Conservation (phyloP, 2,329 filamentous ascomycete species). For the Phaeosphaeria sp. region DNA sequence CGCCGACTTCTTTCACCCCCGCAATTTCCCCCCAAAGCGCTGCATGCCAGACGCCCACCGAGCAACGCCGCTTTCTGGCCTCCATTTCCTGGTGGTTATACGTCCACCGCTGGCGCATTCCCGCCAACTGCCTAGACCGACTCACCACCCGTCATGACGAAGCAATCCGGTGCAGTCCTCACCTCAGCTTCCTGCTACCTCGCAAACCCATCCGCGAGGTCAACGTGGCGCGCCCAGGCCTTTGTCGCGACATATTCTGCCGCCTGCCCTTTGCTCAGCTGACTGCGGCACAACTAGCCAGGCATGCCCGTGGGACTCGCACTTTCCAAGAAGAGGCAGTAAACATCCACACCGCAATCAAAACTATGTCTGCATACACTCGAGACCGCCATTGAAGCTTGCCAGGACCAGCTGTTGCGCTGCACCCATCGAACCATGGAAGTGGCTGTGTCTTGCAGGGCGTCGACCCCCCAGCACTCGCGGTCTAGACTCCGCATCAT, state of each 20-base stretch:
- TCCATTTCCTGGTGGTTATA: background rate
- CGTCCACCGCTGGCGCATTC: background rate
- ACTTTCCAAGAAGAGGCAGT: background rate
- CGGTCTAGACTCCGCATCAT: constrained; percentile 2
- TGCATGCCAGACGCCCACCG: background rate
- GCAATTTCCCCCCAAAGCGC: background rate
- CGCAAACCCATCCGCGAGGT: background rate
- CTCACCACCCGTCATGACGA: background rate
- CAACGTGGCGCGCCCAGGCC: background rate
- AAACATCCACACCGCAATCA: background rate
- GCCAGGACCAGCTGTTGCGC: background rate
- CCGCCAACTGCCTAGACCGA: background rate
- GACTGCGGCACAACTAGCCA: background rate
- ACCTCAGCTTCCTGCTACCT: background rate
- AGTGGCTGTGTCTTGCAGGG: background rate
- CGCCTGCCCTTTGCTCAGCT: background rate
- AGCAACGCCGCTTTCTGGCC: background rate
- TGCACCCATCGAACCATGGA: constrained; percentile 1
- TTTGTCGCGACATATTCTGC: background rate
- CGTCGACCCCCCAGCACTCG: background rate
- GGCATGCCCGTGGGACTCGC: background rate
- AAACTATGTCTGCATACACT: background rate
- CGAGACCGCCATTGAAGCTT: background rate
- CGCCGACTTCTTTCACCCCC: background rate
- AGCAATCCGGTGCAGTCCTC: background rate